Base-by-base conservation (phyloP, 495 filamentous ascomycete species). In the Daldinia concentrica region DNA sequence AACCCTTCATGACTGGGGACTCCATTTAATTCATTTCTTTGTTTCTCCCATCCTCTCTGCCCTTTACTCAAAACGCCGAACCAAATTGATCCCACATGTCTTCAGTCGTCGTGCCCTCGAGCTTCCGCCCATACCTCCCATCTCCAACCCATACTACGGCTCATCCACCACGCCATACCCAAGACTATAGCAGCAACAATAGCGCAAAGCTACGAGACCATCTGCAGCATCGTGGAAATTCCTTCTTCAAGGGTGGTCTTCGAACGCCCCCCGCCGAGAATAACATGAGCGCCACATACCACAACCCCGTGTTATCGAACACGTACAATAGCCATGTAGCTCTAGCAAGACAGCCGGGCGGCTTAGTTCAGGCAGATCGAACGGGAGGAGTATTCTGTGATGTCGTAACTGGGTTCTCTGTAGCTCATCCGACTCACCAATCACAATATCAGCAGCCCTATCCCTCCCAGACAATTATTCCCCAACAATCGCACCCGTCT, bases 201-300 rank as follows among this genome's bases (percentile, higher is more conserved):
- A 12, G 27, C 19, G 57, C 60, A 41, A 75, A 75, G 54, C 57
- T 37, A 8, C 71, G 36, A 62, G 60, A 60, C n/a, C 55, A 54
- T 19, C 26, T 52, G 27, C 29, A 64, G 29, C 50, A 66, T 19
- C 63, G 55, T 57, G 64, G 68, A 60, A 48, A 59, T 65, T 5
- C 54, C 57, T 65, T 66, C 39, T 66, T 57, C 19, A 66, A 63
- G 58, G 68, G 73, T 70, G 83, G 84, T 58, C 81, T 87, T 66
- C 82, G 75, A 68, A 86, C 85, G 62, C 86, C 85, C 26, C 85
- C 85, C 7, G 69, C 76, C 61, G 84, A 86, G 63, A 72, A 74
- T 72, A 80, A 80, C 57, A 85, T 85, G 77, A 85, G 77, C 60
- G 81, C 84, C 60, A 76, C 83, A 26, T 85, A 83, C 63, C 82